Evolutionary conservation across 2,329 filamentous ascomycete genomes (phyloP), one percentile per base, ranked within the genome.

Genomic region (Colletotrichum ledebouriae): DNA sequence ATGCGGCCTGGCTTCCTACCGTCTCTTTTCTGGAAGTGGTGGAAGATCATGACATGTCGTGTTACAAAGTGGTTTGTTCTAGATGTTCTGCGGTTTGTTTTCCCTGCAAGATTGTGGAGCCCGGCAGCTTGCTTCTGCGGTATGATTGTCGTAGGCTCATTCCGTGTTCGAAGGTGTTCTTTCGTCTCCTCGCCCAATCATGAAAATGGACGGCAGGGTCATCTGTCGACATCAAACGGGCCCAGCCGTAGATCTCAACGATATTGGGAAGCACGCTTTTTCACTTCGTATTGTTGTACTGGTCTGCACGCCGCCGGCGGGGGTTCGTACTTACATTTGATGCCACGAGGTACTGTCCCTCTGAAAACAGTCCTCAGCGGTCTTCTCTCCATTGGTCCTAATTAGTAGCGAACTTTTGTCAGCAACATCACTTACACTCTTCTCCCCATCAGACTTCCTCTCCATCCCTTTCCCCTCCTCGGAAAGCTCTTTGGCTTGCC

Each of bases 301-400:
- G 29, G 12, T n/a, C 49, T 53, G 29, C 34, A 53, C 29, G 13
- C 0, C 49, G 49, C 22, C 49, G 29, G 49, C 29, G 12, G 37
- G 13, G 13, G 49, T 5, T 20, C 17, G 22, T 11, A 10, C 39
- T 57, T 34, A 57, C 20, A n/a, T 13, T n/a, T 57, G 56, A 59
- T 59, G 56, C 56, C 56, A 59, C 15, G 56, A 41, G 11, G 56
- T 59, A 25, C 56, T 47, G 15, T 17, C 11, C 20, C 15, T 47
- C 41, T 47, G 20, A 1, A 46, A 33, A 20, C 29, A 15, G 13
- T n/a, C 41, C 17, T 44, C 37, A 4, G 29, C 37, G 12, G 34
- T 17, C 39, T 34, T 20, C 10, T 7, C 10, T 17, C 37, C 13
- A 12, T 39, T 9, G 37, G 37, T 29, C 29, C 7, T 29, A 6